Conservation (phyloP, 2,329 filamentous ascomycete genomes). For the Amauroascus verrucosus region DNA sequence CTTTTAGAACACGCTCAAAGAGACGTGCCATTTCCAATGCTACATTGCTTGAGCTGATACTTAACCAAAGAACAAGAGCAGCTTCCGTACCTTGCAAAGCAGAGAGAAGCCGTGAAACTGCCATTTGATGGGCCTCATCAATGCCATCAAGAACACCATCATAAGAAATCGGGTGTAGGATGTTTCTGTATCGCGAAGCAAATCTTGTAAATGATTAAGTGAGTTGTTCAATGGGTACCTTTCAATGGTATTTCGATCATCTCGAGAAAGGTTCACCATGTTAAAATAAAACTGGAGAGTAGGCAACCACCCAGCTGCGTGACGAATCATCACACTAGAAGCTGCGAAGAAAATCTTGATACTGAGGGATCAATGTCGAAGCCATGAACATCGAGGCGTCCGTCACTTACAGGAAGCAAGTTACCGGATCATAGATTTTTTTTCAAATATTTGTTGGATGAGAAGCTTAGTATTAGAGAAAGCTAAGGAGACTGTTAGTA, state of each 20-base stretch:
- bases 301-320: too few species aligned
- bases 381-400: too few species aligned
- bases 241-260: neutral
- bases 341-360: too few species aligned
- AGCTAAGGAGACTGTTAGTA: too few species aligned
- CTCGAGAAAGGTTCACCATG: neutral
- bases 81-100: neutral
- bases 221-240: conserved; percentile 2
- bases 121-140: neutral
- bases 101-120: neutral
- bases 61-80: neutral
- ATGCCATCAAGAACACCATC: neutral
- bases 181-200: conserved; percentile 1
- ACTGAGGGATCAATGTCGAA: too few species aligned
- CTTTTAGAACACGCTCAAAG: conserved; percentile 6
- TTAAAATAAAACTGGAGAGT: too few species aligned
- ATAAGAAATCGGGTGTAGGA: neutral
- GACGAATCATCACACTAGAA: too few species aligned
- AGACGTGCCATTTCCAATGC: conserved; percentile 4
- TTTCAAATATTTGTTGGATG: too few species aligned
- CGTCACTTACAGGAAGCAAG: too few species aligned
- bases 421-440: too few species aligned
- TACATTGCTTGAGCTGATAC: neutral
- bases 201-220: conserved; percentile 6
- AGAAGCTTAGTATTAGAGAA: too few species aligned